Base-by-base conservation (phyloP, 2,329 filamentous ascomycete species). In the Colletotrichum tanaceti region DNA sequence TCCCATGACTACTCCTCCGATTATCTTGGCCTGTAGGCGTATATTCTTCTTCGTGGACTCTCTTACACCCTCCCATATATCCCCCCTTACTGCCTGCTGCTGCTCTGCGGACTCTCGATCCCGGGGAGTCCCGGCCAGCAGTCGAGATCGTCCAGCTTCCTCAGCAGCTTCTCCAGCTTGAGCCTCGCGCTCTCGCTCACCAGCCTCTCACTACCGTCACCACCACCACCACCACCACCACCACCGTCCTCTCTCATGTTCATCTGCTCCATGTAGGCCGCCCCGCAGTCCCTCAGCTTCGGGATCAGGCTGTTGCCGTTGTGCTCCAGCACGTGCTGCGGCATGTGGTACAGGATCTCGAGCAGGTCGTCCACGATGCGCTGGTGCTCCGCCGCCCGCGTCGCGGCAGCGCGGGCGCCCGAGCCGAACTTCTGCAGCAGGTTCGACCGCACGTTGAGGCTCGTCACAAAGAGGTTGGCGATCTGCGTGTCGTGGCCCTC, bases 281-380 rank as follows among this genome's bases (percentile, higher is more conserved):
- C 75, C 1, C 78, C 78, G 58, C 79, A 77, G 57, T 80, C 79
- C 22, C 79, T 72, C 32, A 79, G 74, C 68, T 80, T 80, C n/a
- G 77, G 75, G n/a, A 79, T 74, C 0, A 78, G 49, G 44, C 75
- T 76, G 18, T 73, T 72, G 0, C 77, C 77, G 58, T 79, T 79
- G 5, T 76, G 75, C 63, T 80, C 75, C 14, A 80, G 74, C 0
- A 77, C 75, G 6, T 76, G 72, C 6, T 73, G 71, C 13, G 77
- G 76, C 13, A 79, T 74, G 28, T 79, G 77, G 38, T 78, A 75
- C 0, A 80, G 50, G 0, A 79, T 77, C 57, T 80, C 78, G 1
- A 80, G 64, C 2, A 80, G 58, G 62, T 79, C 78, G 9, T 79
- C 77, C 0, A 79, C 73, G 20, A 79, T 77, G 14, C 70, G 73